Conservation (phyloP, 1,284 basidiomycete species). For the Puccinia coronata region DNA sequence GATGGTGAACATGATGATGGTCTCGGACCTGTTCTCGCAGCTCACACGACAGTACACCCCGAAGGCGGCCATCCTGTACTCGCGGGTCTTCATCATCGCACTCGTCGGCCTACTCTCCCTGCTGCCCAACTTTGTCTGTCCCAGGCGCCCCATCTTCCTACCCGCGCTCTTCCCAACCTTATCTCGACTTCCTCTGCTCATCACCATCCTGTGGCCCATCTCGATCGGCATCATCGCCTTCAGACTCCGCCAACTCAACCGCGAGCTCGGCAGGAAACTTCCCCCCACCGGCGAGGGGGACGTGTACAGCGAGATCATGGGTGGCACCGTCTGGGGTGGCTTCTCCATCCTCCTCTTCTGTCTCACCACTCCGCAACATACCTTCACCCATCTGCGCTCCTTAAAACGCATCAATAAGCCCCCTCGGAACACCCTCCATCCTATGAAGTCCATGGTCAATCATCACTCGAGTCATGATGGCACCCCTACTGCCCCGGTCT, state of each 20-base stretch:
- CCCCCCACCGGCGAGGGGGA: slow-evolving; percentile 51
- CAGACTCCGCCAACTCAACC: slow-evolving; percentile 54
- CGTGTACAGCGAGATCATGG: slow-evolving; percentile 50
- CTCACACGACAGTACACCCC: slow-evolving; percentile 49
- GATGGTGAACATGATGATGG: slow-evolving; percentile 50
- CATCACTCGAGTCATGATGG: not conserved
- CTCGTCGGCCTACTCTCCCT: slow-evolving; percentile 35
- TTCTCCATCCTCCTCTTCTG: slow-evolving; percentile 51
- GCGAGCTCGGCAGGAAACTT: slow-evolving; percentile 51
- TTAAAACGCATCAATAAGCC: slow-evolving; percentile 49
- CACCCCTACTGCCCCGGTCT: not conserved
- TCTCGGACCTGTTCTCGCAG: slow-evolving; percentile 42
- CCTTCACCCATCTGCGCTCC: slow-evolving; percentile 51
- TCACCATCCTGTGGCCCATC: slow-evolving; percentile 54
- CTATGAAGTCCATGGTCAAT: slow-evolving; percentile 23
- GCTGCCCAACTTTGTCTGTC: slow-evolving; percentile 39
- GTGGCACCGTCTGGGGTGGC: slow-evolving; percentile 46
- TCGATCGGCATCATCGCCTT: slow-evolving; percentile 55
- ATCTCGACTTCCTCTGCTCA: slow-evolving; percentile 52
- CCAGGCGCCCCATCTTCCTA: slow-evolving; percentile 41
- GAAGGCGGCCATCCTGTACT: slow-evolving; percentile 47
- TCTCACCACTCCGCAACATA: slow-evolving; percentile 51
- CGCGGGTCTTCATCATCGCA: slow-evolving; percentile 45
- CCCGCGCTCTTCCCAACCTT: slow-evolving; percentile 51
- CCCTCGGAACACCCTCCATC: slow-evolving; percentile 20